Conservation (phyloP, 805 yeast species). For the Candida ipomoeae region DNA sequence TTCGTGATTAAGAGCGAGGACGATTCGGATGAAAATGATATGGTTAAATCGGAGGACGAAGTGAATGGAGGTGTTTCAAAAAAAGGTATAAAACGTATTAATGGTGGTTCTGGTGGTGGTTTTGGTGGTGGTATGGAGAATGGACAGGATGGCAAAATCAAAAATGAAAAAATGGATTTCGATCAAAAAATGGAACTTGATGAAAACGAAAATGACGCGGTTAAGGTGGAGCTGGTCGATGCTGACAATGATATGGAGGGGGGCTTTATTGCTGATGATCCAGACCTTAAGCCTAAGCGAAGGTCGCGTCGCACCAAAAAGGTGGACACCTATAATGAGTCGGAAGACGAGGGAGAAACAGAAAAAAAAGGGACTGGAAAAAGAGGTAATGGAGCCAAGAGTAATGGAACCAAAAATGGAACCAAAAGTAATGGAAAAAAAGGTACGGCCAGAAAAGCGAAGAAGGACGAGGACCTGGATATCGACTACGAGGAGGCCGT, state of each 20-base stretch:
- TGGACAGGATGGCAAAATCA: background rate
- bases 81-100: too few relatives aligned
- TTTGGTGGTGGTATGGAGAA: background rate
- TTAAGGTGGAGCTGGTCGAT: background rate
- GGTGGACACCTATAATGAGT: conserved; percentile 22
- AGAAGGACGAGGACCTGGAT: background rate
- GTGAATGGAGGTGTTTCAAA: too few relatives aligned
- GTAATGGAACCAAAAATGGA: background rate
- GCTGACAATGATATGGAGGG: conserved; percentile 10
- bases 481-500: conserved; percentile 5
- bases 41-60: too few relatives aligned
- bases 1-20: background rate
- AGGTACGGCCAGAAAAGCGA: background rate
- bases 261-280: conserved; percentile 18
- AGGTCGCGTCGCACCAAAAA: conserved; percentile 8
- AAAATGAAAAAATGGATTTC: background rate
- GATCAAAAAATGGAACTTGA: background rate
- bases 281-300: conserved; percentile 13
- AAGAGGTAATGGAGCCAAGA: background rate
- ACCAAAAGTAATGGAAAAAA: background rate
- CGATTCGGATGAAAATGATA: too few relatives aligned
- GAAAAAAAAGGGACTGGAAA: background rate
- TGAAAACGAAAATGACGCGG: background rate
- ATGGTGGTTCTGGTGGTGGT: too few relatives aligned
- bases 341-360: conserved; percentile 6